These are phyloP conservation scores for Allium sativum DNA, from an alignment of 106 monocot genomes.

Conservation along the genomic window DNA sequence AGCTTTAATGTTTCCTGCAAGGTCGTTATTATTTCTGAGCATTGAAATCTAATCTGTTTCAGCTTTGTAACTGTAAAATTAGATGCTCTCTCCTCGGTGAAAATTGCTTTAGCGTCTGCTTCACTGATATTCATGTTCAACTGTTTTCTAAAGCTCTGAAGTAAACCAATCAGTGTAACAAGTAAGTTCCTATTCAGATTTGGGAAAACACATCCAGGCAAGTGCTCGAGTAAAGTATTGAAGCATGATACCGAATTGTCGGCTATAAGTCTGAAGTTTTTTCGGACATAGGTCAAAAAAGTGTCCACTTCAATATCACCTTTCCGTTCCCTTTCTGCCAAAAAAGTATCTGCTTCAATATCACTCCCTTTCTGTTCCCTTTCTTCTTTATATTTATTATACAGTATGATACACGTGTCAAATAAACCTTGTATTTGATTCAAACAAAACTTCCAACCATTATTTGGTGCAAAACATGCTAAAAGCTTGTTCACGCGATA, in stretches of 20 bases:
- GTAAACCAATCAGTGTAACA: not conserved
- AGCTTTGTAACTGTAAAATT: not conserved
- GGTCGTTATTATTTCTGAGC: conserved; percentile 8
- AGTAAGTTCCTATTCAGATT: not conserved
- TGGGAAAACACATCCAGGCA: conserved; percentile 14
- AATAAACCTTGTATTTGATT: conserved; percentile 23
- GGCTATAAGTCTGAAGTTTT: conserved; percentile 3
- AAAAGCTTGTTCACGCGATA: conserved; percentile 24
- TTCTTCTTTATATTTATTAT: conserved; percentile 10
- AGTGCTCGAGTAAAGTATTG: conserved; percentile 7
- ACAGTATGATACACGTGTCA: conserved; percentile 13
- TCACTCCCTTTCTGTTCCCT: not conserved
- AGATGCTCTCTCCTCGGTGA: not conserved
- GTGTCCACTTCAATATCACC: not conserved
- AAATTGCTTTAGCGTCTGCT: conserved; percentile 1
- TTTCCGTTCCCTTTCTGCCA: too few species aligned
- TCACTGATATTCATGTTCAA: not conserved
- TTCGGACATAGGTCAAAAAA: conserved; percentile 19
- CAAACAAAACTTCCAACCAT: conserved; percentile 34
- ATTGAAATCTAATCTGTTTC: conserved; percentile 10
- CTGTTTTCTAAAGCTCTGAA: conserved; percentile 6
- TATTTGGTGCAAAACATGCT: conserved; percentile 25
- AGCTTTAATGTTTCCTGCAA: conserved; percentile 8
- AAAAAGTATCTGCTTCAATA: not conserved
- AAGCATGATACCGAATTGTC: conserved; percentile 8